These are phyloP conservation scores for Pseudogymnoascus sp. DNA, from an alignment of 2,329 filamentous ascomycete genomes.

Conservation along the genomic window DNA sequence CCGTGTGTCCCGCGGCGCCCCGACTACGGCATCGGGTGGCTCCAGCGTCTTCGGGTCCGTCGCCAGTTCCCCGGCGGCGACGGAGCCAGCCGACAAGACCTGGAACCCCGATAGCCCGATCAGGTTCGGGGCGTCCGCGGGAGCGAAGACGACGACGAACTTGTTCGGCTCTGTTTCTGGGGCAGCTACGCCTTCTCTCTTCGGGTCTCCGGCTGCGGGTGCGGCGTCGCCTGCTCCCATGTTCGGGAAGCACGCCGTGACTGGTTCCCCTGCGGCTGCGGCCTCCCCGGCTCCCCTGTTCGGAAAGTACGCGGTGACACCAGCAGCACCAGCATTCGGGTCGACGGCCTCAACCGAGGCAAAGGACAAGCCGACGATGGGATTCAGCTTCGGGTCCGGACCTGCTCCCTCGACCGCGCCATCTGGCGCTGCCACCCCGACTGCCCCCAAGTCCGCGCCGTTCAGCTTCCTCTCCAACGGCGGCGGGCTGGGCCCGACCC, in stretches of 20 bases:
- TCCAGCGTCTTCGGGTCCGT: conserved; percentile 27
- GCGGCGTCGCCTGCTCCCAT: conserved; percentile 13
- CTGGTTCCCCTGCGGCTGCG: conserved; percentile 15
- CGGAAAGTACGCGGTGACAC: conserved; percentile 8
- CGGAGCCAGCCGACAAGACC: conserved; percentile 33
- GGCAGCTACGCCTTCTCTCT: conserved; percentile 15
- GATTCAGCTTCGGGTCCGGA: not conserved
- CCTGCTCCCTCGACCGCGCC: not conserved
- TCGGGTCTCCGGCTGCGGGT: conserved; percentile 7
- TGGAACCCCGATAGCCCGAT: conserved; percentile 45
- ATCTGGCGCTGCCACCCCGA: not conserved
- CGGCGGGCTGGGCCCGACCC: conserved; percentile 2
- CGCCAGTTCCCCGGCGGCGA: conserved; percentile 22
- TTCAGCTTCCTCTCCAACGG: conserved; percentile 6
- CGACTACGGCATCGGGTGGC: conserved; percentile 15
- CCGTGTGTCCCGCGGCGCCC: not conserved
- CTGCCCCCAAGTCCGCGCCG: not conserved
- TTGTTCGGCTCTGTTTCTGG: conserved; percentile 24
- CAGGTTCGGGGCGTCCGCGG: conserved; percentile 39
- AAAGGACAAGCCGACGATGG: conserved; percentile 10
- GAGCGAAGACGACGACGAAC: conserved; percentile 15
- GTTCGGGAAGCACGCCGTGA: conserved; percentile 13
- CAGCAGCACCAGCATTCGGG: conserved; percentile 14
- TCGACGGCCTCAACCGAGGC: conserved; percentile 17
- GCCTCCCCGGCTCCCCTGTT: conserved; percentile 16